A percentile compares a stretch with the other conserved stretches of the same genome.
Evolutionary conservation across 1,139 yeast genomes (phyloP).

Genomic region (Magnusiomyces magnusii): DNA sequence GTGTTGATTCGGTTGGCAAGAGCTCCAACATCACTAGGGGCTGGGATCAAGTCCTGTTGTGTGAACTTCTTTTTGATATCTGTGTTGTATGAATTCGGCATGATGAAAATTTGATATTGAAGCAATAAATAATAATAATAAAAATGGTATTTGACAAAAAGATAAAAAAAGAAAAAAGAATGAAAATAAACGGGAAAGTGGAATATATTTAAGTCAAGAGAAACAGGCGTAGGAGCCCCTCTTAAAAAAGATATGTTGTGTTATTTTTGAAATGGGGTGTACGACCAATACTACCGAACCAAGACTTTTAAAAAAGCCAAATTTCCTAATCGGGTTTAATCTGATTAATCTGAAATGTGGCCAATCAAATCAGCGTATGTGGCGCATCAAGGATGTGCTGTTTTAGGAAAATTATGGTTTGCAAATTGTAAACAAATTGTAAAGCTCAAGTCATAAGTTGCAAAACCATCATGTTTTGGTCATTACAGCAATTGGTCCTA

Average conservation of each 20-base stretch:
- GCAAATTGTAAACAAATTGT: no score
- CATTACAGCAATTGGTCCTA: no score
- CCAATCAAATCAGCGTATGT: not conserved
- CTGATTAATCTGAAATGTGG: not conserved
- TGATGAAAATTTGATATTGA: no score
- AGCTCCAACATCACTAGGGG: conserved; percentile 70
- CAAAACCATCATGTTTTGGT: no score
- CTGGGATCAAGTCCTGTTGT: conserved; percentile 59
- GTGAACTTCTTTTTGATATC: conserved; percentile 24
- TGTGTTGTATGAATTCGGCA: not conserved
- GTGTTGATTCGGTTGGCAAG: conserved; percentile 70
- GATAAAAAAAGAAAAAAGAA: not conserved
- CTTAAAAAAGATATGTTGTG: not conserved
- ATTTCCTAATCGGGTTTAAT: no score
- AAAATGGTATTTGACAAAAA: not conserved
- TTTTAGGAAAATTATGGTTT: no score
- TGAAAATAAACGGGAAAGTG: not conserved
- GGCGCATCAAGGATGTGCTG: no score
- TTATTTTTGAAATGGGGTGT: not conserved
- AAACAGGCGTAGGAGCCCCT: not conserved
- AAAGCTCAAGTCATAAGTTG: no score
- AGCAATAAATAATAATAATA: not conserved
- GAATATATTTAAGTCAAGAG: not conserved
- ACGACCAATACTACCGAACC: not conserved
- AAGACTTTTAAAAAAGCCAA: not conserved